Base-by-base conservation (phyloP, 2,329 filamentous ascomycete genomes). In the Talaromyces islandicus region DNA sequence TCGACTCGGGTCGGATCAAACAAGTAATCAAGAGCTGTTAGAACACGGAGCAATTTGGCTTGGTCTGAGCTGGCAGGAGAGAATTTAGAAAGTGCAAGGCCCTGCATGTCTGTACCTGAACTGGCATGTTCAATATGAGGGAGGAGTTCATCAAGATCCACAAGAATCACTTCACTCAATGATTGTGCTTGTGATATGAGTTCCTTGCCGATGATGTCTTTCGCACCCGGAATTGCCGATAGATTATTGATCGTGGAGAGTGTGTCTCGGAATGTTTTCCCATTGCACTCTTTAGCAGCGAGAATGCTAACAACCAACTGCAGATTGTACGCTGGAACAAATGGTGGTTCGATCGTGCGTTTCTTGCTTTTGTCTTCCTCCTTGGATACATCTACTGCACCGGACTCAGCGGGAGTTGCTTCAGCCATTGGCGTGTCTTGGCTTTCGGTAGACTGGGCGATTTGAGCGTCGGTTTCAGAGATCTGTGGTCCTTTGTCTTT, bases 231-330 rank as follows among this genome's bases (percentile, higher is more conserved):
- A 62, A 99, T 94, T 43, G 90, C 88, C 5, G 92, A 97, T 50
- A 99, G 83, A 70, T 97, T 97, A 78, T 96, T 97, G 80, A 99
- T 96, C n/a, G 95, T 95, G 17, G 93, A 94, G 58, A 99, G 84
- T 0, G 94, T 97, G 74, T 97, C 95, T 71, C 94, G 90, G 82
- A 99, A 99, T 0, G 94, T 97, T 80, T 96, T 97, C 64, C 91
- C 92, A 70, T 91, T 96, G 77, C 94, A 99, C 75, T 99, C 94
- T 54, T 92, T 89, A 64, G 93, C 93, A 50, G 96, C 91, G 65
- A 99, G 90, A 60, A 99, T 96, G 72, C 94, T 94, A 67, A 97
- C 90, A n/a, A 99, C 92, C 60, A 97, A 81, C 61, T 90, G 90
- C 60, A 99, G 83, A 71, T 97, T 97, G 70, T 92, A 85, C 30